Evolutionary conservation across 1,139 yeast species (phyloP).

Genomic region (Hemisphaericaspora subhashii): DNA sequence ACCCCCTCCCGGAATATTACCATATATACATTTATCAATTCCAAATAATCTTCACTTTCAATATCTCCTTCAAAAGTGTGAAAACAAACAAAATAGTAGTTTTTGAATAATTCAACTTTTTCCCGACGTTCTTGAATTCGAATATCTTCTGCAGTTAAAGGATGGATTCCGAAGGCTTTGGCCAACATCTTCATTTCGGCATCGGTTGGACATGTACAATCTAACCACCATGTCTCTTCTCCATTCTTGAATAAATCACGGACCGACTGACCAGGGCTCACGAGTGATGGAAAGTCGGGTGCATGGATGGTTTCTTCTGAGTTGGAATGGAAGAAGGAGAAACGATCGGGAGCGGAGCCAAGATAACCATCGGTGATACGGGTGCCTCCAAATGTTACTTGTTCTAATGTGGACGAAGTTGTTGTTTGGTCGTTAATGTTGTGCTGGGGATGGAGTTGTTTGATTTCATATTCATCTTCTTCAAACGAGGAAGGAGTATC

Average conservation of each 20-base stretch:
- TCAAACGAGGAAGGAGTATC: conserved; percentile 9
- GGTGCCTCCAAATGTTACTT: conserved; percentile 28
- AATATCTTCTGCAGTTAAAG: conserved; percentile 80
- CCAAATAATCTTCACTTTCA: conserved; percentile 76
- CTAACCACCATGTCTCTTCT: conserved; percentile 75
- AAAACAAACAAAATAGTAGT: conserved; percentile 76
- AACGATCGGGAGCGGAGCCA: conserved; percentile 75
- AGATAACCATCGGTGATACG: no score
- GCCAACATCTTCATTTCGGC: conserved; percentile 62
- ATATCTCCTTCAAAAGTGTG: conserved; percentile 74
- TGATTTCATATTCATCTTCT: conserved; percentile 13
- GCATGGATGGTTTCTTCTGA: conserved; percentile 86
- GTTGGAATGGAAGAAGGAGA: conserved; percentile 77
- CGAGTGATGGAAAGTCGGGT: conserved; percentile 75
- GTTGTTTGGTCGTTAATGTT: conserved; percentile 8
- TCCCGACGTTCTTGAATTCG: conserved; percentile 82
- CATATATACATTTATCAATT: conserved; percentile 82
- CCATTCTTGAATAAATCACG: conserved; percentile 57
- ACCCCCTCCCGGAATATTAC: conserved; percentile 87
- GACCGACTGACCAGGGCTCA: conserved; percentile 58
- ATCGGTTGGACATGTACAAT: conserved; percentile 66
- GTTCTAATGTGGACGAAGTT: conserved; percentile 27
- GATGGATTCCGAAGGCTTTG: conserved; percentile 79
- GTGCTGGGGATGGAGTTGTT: not conserved
- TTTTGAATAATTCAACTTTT: conserved; percentile 71